Percentiles rank a stretch among this genome's conserved stretches.
Evolutionary conservation across 331 rosid genomes (phyloP).

Genomic region (Pyrus hybrid): DNA sequence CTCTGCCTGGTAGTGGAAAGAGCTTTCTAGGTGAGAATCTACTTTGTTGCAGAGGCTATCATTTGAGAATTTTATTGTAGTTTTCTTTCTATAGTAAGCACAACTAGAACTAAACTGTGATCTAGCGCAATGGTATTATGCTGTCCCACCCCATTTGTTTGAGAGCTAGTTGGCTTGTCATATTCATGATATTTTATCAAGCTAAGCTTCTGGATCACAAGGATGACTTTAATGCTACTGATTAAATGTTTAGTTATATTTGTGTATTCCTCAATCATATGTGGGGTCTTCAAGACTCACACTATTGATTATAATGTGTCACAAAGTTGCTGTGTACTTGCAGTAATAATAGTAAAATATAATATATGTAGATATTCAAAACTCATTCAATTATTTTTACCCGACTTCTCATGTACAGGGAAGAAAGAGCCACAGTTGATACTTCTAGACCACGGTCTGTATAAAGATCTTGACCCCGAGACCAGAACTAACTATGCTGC

Average conservation of each 20-base stretch:
- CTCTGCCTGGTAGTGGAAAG: slow-evolving; percentile 56
- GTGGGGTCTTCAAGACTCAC: background rate
- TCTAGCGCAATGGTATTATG: background rate
- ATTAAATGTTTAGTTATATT: background rate
- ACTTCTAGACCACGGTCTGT: slow-evolving; percentile 91
- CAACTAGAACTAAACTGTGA: background rate
- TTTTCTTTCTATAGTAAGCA: background rate
- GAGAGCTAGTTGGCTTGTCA: background rate
- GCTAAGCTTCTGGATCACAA: background rate
- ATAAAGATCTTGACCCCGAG: slow-evolving; percentile 75
- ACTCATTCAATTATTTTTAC: background rate
- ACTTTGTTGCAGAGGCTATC: background rate
- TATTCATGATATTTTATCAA: background rate
- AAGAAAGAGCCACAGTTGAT: slow-evolving; percentile 86
- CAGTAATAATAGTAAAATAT: background rate
- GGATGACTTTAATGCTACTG: background rate
- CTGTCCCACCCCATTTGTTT: background rate
- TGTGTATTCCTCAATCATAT: background rate
- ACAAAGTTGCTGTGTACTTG: background rate
- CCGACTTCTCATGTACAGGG: slow-evolving; percentile 36
- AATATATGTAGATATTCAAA: background rate
- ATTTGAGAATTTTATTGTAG: background rate
- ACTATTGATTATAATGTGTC: background rate
- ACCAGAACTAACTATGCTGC: slow-evolving; percentile 82
- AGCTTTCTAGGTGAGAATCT: slow-evolving; percentile 55